Evolutionary conservation across 192 early-diverging fungal genomes (phyloP).

Genomic region (Haplosporangium gracile): DNA sequence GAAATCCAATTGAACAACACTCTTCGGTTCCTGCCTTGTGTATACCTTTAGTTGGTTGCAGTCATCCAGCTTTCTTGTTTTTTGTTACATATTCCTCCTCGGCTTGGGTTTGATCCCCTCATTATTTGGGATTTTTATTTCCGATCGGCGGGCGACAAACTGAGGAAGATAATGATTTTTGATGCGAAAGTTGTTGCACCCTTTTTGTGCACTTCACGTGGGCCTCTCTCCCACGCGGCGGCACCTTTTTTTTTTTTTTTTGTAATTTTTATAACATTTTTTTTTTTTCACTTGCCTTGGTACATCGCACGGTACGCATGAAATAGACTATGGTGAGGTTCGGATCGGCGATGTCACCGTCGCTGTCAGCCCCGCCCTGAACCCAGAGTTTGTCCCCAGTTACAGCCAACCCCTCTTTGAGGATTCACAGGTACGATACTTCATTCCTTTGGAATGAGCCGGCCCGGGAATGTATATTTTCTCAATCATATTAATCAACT

Average conservation of each 20-base stretch:
- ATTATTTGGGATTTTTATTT: neutral
- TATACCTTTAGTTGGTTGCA: neutral
- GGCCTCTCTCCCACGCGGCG: neutral
- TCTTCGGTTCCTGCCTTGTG: neutral
- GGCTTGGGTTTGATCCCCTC: neutral
- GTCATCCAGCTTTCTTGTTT: neutral
- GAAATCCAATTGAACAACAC: neutral
- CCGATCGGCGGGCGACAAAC: neutral
- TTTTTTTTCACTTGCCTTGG: neutral
- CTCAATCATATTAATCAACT: neutral
- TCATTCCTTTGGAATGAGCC: neutral
- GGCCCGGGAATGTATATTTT: neutral
- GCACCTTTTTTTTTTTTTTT: neutral
- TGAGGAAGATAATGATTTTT: neutral
- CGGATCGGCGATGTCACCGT: conserved; percentile 70
- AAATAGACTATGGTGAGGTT: conserved; percentile 59
- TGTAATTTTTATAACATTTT: no score
- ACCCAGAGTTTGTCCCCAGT: conserved; percentile 68
- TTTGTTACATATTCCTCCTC: neutral
- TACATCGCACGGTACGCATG: neutral
- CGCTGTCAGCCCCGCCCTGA: conserved; percentile 55
- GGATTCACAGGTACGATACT: conserved; percentile 59
- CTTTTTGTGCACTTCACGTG: conserved; percentile 27
- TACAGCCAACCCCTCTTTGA: conserved; percentile 66
- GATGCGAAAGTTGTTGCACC: neutral